Conservation (phyloP, 1,284 basidiomycete species). For the Marasmius tenuissimus region DNA sequence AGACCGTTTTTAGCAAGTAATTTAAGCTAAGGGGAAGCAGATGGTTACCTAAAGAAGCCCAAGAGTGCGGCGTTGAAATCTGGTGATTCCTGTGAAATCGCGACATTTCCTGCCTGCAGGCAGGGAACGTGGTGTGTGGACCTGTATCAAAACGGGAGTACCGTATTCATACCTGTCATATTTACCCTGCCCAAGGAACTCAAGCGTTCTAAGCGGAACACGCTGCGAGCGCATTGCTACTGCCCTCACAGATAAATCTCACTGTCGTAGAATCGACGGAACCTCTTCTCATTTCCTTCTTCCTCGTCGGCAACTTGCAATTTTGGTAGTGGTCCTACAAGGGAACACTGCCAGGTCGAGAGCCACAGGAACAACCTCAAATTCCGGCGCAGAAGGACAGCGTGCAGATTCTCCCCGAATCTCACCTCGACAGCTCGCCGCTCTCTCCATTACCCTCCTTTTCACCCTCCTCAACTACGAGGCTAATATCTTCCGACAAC, state of each 20-base stretch:
- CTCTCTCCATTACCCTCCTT: conserved; percentile 2
- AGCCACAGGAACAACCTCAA: background rate
- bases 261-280: conserved; percentile 37
- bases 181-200: conserved; percentile 37
- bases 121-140: conserved; percentile 62
- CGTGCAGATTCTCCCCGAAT: background rate
- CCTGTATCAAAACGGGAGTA: conserved; percentile 46
- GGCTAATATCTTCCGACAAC: background rate
- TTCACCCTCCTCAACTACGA: background rate
- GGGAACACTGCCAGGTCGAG: background rate
- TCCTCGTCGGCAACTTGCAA: conserved; percentile 16
- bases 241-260: conserved; percentile 44
- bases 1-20: background rate
- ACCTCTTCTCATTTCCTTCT: conserved; percentile 30
- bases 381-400: background rate
- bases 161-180: conserved; percentile 35
- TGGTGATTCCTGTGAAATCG: conserved; percentile 3
- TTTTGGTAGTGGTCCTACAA: background rate
- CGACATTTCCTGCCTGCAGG: conserved; percentile 32
- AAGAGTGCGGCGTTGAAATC: conserved; percentile 14
- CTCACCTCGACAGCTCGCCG: conserved; percentile 1
- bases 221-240: conserved; percentile 46
- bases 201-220: conserved; percentile 46
- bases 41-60: conserved; percentile 31
- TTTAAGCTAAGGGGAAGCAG: background rate